Percentiles rank a stretch among this genome's conserved stretches.
These are phyloP conservation scores for Staphylotrichum tortipilum DNA, from an alignment of 495 filamentous ascomycete species.

Conservation along the genomic window DNA sequence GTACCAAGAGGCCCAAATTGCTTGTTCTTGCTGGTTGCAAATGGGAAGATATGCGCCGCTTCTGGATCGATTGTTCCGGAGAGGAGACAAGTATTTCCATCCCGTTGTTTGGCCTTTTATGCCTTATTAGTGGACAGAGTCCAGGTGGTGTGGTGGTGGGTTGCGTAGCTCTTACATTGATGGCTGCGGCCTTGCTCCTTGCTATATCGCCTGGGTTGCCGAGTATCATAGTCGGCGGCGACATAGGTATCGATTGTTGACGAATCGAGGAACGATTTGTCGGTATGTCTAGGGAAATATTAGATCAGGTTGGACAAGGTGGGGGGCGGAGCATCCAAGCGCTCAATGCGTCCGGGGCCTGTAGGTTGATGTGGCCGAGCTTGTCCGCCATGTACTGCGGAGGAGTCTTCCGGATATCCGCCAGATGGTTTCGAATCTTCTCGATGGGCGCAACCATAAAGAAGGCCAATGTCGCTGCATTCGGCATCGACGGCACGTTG, in stretches of 20 bases:
- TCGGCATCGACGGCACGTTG: not conserved
- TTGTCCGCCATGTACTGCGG: too few species aligned
- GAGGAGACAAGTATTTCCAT: constrained; percentile 9
- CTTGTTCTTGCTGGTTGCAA: constrained; percentile 8
- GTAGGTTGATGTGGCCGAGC: not conserved
- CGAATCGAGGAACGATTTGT: too few species aligned
- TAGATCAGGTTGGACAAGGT: too few species aligned
- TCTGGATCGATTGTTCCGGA: constrained; percentile 4
- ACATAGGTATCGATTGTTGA: too few species aligned
- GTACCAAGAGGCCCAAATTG: not conserved
- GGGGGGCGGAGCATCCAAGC: too few species aligned
- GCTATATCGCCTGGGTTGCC: too few species aligned
- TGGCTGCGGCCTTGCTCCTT: too few species aligned
- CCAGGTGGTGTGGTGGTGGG: not conserved
- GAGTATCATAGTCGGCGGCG: too few species aligned
- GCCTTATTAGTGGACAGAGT: not conserved
- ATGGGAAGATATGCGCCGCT: constrained; percentile 11
- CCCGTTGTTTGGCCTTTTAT: constrained; percentile 5
- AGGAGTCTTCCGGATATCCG: not conserved
- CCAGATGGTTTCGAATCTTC: not conserved
- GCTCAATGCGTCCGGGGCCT: not conserved
- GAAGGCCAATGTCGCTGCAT: constrained; percentile 7
- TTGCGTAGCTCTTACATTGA: too few species aligned
- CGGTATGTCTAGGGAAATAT: too few species aligned
- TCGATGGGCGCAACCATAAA: constrained; percentile 9